Evolutionary conservation across 2,329 filamentous ascomycete genomes (phyloP), one percentile per base, ranked within the genome.

Genomic region (Fusarium abutilonis): DNA sequence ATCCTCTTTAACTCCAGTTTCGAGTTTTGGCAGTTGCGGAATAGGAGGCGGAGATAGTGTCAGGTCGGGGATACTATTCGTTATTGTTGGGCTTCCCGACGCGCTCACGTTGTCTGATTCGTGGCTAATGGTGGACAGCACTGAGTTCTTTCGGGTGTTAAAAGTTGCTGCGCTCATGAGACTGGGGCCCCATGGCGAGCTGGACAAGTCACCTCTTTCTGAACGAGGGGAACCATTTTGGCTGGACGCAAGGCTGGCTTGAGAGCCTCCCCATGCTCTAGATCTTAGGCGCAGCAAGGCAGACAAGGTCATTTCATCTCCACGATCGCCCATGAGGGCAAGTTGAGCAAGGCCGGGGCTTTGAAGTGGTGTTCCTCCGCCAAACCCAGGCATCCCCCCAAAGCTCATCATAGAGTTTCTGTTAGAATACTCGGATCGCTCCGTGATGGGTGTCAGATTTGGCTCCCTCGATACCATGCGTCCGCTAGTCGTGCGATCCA

Each of bases 351-450:
- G 80, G 0, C 90, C 90, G 1, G 92, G 90, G 64, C 89, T 92
- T 29, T 87, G 81, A 3, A 92, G 70, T 1, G 76, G 75, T 36
- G 79, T 85, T 9, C 72, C 73, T 54, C 81, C 85, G 11, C 71
- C 70, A 28, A 75, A 70, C 4, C 73, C 67, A 10, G 75, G 73
- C 56, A 79, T 76, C 26, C 76, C 23, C 23, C 6, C 78, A 60
- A 94, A 79, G 56, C 89, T 92, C 79, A 96, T 91, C 56, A 96
- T 86, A 1, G 91, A 96, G 73, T 97, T 98, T 40, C 95, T 87
- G 56, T 96, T 97, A 38, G 92, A 97, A 80, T 96, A 97, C 76
- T 99, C 95, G 56, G 92, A 96, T 11, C 93, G 86, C 74, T 98
- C 95, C 0, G 94, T 98, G 69, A 99, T 98, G 6, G 95, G 95